Conservation (phyloP, 768 basidiomycete genomes). For the Mrakia frigida region DNA sequence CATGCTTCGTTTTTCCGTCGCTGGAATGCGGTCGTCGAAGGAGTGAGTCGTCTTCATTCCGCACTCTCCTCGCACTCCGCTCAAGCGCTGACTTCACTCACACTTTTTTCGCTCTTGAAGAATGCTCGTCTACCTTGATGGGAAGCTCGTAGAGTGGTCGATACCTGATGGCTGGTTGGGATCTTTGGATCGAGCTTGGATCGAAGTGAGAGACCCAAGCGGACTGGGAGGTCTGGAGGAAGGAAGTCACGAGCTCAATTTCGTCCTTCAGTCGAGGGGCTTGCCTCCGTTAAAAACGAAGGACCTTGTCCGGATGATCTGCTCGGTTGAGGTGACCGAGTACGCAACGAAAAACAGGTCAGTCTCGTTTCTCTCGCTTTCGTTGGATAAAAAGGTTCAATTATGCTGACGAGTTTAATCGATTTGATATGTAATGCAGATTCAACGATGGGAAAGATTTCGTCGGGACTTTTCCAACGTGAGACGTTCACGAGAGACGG, state of each 20-base stretch:
- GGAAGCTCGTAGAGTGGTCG: neutral
- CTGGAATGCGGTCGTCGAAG: neutral
- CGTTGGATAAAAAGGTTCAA: no score
- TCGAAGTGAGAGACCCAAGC: slow-evolving; percentile 12
- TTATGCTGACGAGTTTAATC: neutral
- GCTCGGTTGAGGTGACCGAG: slow-evolving; percentile 68
- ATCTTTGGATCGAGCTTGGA: slow-evolving; percentile 23
- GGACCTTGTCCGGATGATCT: slow-evolving; percentile 57
- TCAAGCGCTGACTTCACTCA: neutral
- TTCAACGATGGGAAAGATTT: slow-evolving; percentile 58
- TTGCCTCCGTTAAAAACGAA: slow-evolving; percentile 40
- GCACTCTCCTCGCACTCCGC: no score
- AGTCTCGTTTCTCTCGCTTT: neutral
- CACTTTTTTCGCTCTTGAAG: neutral
- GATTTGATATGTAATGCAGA: neutral
- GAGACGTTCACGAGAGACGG: slow-evolving; percentile 40
- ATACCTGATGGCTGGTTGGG: slow-evolving; percentile 10
- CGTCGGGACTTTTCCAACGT: slow-evolving; percentile 72
- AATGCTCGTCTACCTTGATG: slow-evolving; percentile 1
- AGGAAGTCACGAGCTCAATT: slow-evolving; percentile 59
- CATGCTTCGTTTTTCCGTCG: slow-evolving; percentile 21
- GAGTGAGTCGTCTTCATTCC: neutral
- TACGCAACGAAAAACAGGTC: slow-evolving; percentile 58
- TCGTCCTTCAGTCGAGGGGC: slow-evolving; percentile 52
- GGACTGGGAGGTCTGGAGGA: slow-evolving; percentile 41